Percentiles rank a stretch among this genome's conserved stretches.
Conservation (phyloP, 208 protist genomes). For the Wallacemonas sp. region DNA sequence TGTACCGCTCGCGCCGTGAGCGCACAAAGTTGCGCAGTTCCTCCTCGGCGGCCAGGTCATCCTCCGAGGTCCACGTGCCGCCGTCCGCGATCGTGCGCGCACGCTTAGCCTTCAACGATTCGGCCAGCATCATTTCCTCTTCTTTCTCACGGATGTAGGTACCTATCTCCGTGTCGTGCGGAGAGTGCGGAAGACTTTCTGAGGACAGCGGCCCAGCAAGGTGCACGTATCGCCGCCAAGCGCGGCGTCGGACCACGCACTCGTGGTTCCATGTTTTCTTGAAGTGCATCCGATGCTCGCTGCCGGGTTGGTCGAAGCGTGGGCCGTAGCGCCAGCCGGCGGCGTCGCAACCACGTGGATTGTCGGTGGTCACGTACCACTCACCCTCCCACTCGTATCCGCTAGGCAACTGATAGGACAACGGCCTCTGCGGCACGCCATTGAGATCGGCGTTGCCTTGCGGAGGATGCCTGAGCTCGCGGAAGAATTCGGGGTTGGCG, state of each 20-base stretch:
- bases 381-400: slow-evolving; percentile 49
- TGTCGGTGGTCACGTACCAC: slow-evolving; percentile 39
- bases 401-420: slow-evolving; percentile 23
- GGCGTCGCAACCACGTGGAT: slow-evolving; percentile 37
- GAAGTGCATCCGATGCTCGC: slow-evolving; percentile 20
- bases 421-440: slow-evolving; percentile 9
- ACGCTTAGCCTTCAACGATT: slow-evolving; percentile 37
- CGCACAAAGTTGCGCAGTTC: slow-evolving; percentile 41
- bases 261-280: slow-evolving; percentile 44
- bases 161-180: slow-evolving; percentile 12
- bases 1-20: slow-evolving; percentile 16
- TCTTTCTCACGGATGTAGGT: slow-evolving; percentile 35
- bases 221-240: slow-evolving; percentile 48
- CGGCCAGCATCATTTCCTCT: slow-evolving; percentile 44
- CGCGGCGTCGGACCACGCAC: slow-evolving; percentile 41
- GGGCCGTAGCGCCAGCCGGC: slow-evolving; percentile 56
- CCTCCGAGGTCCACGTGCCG: slow-evolving; percentile 30
- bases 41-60: slow-evolving; percentile 40
- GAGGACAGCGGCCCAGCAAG: slow-evolving; percentile 1
- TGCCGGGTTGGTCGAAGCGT: slow-evolving; percentile 15
- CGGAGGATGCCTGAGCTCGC: not conserved
- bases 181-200: slow-evolving; percentile 2
- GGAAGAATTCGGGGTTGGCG: slow-evolving; percentile 1
- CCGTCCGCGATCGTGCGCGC: slow-evolving; percentile 10
- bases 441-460: not conserved